These are phyloP conservation scores for Coemansia sp. DNA, from an alignment of 192 early-diverging fungal species.

Conservation along the genomic window DNA sequence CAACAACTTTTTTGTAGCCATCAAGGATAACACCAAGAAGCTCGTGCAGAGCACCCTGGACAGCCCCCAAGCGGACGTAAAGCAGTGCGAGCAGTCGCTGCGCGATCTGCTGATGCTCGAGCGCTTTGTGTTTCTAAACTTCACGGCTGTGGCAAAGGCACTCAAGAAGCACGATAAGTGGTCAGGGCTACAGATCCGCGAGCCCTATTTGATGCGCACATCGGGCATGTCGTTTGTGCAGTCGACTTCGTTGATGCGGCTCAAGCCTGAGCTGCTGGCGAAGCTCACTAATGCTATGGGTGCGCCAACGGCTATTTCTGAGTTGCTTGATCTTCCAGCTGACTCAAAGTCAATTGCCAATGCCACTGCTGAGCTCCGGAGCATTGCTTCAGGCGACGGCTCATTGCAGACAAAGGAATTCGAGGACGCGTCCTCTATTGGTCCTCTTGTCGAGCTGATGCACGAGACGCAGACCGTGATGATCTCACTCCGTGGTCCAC, in stretches of 20 bases:
- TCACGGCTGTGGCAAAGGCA: constrained; percentile 82
- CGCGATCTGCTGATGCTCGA: constrained; percentile 69
- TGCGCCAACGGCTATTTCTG: constrained; percentile 25
- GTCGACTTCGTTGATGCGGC: constrained; percentile 58
- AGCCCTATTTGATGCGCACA: constrained; percentile 69
- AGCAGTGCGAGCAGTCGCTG: constrained; percentile 51
- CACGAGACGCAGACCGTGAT: constrained; percentile 68
- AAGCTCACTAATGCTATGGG: constrained; percentile 50
- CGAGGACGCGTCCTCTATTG: constrained; percentile 11
- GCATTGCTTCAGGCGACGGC: constrained; percentile 1
- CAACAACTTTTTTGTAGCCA: constrained; percentile 52
- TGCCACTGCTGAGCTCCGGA: constrained; percentile 19
- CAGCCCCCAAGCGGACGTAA: constrained; percentile 7
- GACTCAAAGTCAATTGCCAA: constrained; percentile 10
- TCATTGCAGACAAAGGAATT: neutral
- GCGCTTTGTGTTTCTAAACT: constrained; percentile 81
- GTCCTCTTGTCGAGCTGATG: constrained; percentile 36
- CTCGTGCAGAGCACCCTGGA: constrained; percentile 18
- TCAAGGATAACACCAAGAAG: constrained; percentile 30
- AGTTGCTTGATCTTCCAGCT: constrained; percentile 28
- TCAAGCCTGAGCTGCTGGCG: constrained; percentile 72
- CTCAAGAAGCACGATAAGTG: constrained; percentile 86
- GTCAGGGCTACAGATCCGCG: constrained; percentile 70
- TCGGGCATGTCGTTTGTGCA: constrained; percentile 65
- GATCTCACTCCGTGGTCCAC: constrained; percentile 78